phyloP scores from a whole-genome alignment of 805 yeast species.

The Zygoascus ofunaensis region DNA sequence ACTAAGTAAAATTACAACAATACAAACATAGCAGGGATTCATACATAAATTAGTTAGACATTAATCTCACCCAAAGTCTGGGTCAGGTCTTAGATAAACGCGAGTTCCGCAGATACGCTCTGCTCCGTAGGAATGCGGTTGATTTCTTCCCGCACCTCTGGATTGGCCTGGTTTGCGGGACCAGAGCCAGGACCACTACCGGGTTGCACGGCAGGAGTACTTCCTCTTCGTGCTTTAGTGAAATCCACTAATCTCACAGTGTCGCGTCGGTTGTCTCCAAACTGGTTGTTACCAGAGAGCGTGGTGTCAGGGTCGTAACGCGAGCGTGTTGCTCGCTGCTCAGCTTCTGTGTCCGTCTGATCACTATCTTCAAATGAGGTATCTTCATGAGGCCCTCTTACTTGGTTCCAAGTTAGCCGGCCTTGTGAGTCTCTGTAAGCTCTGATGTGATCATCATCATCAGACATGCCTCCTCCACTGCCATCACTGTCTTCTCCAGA shows the following conservation, averaged over 20 bases:
- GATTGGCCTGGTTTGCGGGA: too few species aligned
- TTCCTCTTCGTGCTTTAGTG: constrained; percentile 19
- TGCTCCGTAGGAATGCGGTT: neutral
- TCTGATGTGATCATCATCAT: constrained; percentile 20
- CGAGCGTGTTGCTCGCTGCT: constrained; percentile 8
- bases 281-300: neutral
- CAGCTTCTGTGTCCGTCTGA: constrained; percentile 1
- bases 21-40: neutral
- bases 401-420: constrained; percentile 24
- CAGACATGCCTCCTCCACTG: constrained; percentile 7
- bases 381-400: constrained; percentile 3
- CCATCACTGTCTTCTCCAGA: constrained; percentile 21
- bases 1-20: neutral
- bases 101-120: constrained; percentile 25
- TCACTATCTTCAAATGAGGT: constrained; percentile 3
- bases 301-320: neutral
- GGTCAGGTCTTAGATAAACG: constrained; percentile 27
- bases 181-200: neutral
- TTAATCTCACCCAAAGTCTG: too few species aligned
- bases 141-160: neutral
- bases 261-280: constrained; percentile 15
- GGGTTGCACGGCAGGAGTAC: neutral
- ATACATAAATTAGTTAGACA: too few species aligned
- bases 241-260: constrained; percentile 33
- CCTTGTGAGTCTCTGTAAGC: constrained; percentile 29